A percentile compares a stretch with the other conserved stretches of the same genome.
phyloP scores from a whole-genome alignment of 768 basidiomycete genomes.

The Xanthoconium purpureum region DNA sequence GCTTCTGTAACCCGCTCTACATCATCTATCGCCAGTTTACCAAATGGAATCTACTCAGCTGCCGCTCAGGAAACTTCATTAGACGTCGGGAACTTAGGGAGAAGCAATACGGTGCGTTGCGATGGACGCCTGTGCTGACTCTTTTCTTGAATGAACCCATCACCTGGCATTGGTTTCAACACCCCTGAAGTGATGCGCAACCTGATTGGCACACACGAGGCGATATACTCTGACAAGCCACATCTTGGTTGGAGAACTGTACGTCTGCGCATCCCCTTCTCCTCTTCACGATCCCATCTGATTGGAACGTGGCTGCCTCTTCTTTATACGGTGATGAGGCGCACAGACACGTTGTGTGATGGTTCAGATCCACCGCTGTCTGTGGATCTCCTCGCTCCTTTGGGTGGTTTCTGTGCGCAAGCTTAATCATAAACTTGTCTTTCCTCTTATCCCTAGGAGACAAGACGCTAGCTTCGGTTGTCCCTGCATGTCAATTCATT shows the following conservation, averaged over 20 bases:
- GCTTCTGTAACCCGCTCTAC: constrained; percentile 22
- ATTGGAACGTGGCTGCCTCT: constrained; percentile 72
- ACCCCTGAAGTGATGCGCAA: constrained; percentile 56
- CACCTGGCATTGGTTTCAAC: constrained; percentile 65
- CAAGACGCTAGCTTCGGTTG: too few species aligned
- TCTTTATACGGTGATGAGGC: constrained; percentile 61
- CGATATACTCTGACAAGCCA: constrained; percentile 75
- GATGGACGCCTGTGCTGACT: neutral
- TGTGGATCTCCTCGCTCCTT: too few species aligned
- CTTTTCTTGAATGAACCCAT: constrained; percentile 43
- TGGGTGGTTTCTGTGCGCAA: too few species aligned
- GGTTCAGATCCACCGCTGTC: too few species aligned
- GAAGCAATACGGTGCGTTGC: constrained; percentile 53
- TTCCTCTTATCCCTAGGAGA: too few species aligned
- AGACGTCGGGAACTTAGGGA: constrained; percentile 61
- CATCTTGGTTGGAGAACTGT: constrained; percentile 70
- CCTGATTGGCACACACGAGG: constrained; percentile 65
- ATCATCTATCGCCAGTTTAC: constrained; percentile 16
- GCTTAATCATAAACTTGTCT: too few species aligned
- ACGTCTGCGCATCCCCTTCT: constrained; percentile 26
- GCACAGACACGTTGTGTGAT: constrained; percentile 22
- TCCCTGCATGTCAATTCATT: too few species aligned
- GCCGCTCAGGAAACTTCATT: constrained; percentile 68
- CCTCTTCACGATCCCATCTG: constrained; percentile 19
- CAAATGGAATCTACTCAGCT: constrained; percentile 35